A percentile compares a stretch with the other conserved stretches of the same genome.
phyloP scores from a whole-genome alignment of 2,329 filamentous ascomycete species.

The Geosmithia flava region DNA sequence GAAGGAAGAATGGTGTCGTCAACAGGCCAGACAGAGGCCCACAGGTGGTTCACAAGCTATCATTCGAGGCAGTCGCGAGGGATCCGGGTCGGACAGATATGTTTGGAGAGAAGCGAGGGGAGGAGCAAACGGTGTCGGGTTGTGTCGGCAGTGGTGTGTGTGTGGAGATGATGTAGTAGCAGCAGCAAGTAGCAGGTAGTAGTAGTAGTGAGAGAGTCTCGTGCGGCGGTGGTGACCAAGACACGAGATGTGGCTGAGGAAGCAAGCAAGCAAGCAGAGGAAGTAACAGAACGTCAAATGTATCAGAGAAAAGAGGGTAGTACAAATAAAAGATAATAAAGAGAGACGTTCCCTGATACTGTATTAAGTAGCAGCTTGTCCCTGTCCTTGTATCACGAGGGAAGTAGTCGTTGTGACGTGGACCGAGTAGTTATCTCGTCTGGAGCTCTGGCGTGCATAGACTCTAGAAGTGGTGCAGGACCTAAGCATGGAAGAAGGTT shows the following conservation, averaged over 20 bases:
- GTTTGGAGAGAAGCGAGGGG: not conserved
- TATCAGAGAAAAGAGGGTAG: no score
- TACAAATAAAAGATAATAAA: no score
- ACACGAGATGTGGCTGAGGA: no score
- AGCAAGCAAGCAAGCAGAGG: no score
- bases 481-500: not conserved
- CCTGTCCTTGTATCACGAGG: not conserved
- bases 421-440: not conserved
- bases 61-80: slow-evolving; percentile 5
- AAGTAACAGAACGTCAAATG: not conserved
- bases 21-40: slow-evolving; percentile 11
- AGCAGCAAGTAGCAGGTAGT: not conserved
- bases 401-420: not conserved
- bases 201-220: no score
- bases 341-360: no score
- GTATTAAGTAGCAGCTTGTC: no score
- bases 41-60: slow-evolving; percentile 2
- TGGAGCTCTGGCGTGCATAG: not conserved
- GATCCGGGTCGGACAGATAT: not conserved
- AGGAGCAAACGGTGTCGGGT: not conserved
- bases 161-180: not conserved
- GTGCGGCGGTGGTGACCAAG: no score
- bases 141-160: not conserved
- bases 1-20: slow-evolving; percentile 5
- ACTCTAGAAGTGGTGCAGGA: no score